Conservation (phyloP, 2,329 filamentous ascomycete species). For the Xylaria hypoxylon region DNA sequence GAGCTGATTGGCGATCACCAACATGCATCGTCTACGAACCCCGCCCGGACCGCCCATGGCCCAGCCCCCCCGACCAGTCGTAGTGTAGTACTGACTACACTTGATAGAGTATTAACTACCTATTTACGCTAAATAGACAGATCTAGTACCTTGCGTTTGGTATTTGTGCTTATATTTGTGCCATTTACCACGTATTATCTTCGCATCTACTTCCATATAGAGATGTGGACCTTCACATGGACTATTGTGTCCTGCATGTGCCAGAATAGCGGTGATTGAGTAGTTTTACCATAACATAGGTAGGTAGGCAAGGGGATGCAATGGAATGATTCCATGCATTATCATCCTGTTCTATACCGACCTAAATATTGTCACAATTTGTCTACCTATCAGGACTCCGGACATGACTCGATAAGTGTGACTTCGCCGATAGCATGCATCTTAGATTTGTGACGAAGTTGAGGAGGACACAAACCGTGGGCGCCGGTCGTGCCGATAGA, state of each 20-base stretch:
- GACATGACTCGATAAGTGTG: slow-evolving; percentile 21
- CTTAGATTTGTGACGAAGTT: slow-evolving; percentile 21
- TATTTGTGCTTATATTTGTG: slow-evolving; percentile 1
- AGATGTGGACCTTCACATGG: slow-evolving; percentile 5
- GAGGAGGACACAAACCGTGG: not conserved
- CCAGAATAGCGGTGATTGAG: slow-evolving; percentile 15
- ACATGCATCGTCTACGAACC: slow-evolving; percentile 42
- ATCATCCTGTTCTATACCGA: slow-evolving; percentile 6
- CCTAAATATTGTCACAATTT: not conserved
- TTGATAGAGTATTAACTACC: too few relatives aligned
- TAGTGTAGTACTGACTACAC: slow-evolving; percentile 1
- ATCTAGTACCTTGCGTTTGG: not conserved
- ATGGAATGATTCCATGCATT: slow-evolving; percentile 31
- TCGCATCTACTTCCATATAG: not conserved
- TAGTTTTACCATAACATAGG: not conserved
- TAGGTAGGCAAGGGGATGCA: not conserved
- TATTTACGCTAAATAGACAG: too few relatives aligned
- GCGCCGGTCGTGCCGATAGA: not conserved
- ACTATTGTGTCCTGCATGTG: slow-evolving; percentile 21
- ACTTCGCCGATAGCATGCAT: slow-evolving; percentile 25
- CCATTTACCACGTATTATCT: slow-evolving; percentile 33
- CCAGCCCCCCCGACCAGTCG: slow-evolving; percentile 27
- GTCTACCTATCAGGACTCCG: slow-evolving; percentile 29
- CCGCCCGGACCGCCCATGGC: slow-evolving; percentile 41
- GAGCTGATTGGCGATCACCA: slow-evolving; percentile 47